Conservation (phyloP, 2,329 filamentous ascomycete species). For the Parastagonospora avenae region DNA sequence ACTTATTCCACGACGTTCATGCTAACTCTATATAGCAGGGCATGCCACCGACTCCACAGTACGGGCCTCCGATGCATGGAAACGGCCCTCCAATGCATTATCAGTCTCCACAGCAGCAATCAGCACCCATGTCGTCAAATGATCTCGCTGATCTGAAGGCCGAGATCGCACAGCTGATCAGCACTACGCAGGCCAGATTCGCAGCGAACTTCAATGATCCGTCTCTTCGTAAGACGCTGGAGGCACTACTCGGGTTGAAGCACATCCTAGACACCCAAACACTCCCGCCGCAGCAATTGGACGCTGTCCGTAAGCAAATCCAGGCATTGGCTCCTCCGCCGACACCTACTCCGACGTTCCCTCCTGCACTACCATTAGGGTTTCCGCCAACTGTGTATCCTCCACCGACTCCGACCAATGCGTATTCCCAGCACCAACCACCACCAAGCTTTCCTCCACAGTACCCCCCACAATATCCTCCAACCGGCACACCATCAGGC, state of each 20-base stretch:
- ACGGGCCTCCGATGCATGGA: slow-evolving; percentile 28
- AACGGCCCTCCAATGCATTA: slow-evolving; percentile 32
- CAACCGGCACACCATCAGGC: slow-evolving; percentile 21
- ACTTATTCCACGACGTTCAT: not conserved
- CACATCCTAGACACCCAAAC: slow-evolving; percentile 77
- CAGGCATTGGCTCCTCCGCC: slow-evolving; percentile 71
- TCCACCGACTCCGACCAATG: slow-evolving; percentile 33
- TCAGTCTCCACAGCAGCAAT: slow-evolving; percentile 40
- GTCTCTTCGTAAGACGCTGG: slow-evolving; percentile 77
- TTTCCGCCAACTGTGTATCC: slow-evolving; percentile 8
- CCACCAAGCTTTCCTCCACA: slow-evolving; percentile 9
- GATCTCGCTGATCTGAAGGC: slow-evolving; percentile 71
- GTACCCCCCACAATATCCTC: slow-evolving; percentile 23
- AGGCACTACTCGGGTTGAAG: slow-evolving; percentile 85
- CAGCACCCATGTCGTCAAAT: slow-evolving; percentile 34
- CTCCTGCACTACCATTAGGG: slow-evolving; percentile 15
- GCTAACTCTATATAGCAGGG: slow-evolving; percentile 15
- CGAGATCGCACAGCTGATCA: slow-evolving; percentile 81
- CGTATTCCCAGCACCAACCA: slow-evolving; percentile 33
- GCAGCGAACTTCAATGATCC: slow-evolving; percentile 76
- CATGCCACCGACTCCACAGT: slow-evolving; percentile 31
- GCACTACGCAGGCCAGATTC: slow-evolving; percentile 73
- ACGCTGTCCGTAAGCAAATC: slow-evolving; percentile 84
- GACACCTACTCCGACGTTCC: slow-evolving; percentile 49
- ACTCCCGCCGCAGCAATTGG: slow-evolving; percentile 79